Conservation (phyloP, 768 basidiomycete species). For the Lentinula sp. region DNA sequence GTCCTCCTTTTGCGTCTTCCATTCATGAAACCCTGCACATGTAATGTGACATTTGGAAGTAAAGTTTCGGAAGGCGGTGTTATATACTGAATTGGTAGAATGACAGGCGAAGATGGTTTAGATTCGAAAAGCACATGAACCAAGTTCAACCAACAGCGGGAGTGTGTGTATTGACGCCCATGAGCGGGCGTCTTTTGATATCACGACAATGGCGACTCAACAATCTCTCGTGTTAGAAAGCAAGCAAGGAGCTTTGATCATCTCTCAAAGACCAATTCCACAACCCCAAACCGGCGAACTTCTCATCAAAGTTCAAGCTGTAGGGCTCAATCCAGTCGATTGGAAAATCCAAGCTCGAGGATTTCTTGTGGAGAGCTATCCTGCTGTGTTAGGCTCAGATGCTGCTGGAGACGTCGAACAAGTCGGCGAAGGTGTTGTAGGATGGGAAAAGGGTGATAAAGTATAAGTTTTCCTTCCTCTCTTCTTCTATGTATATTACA, state of each 20-base stretch:
- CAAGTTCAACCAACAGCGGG: too few relatives aligned
- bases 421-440: conserved; percentile 26
- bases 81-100: not conserved
- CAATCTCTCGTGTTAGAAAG: not conserved
- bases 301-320: conserved; percentile 21
- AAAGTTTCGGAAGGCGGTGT: not conserved
- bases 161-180: too few relatives aligned
- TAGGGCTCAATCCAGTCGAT: conserved; percentile 25
- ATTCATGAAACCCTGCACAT: too few relatives aligned
- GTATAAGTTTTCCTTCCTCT: conserved; percentile 15
- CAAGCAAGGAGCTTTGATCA: not conserved
- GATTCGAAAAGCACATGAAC: not conserved
- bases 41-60: not conserved
- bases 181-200: too few relatives aligned
- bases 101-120: too few relatives aligned
- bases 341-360: conserved; percentile 22
- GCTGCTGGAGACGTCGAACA: conserved; percentile 24
- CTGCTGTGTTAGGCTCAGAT: conserved; percentile 21
- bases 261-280: conserved; percentile 8
- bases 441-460: conserved; percentile 26
- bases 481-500: not conserved
- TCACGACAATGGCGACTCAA: not conserved
- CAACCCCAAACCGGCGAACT: conserved; percentile 20
- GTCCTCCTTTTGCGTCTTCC: not conserved
- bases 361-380: conserved; percentile 18